These are phyloP conservation scores for Pythium brachiatum DNA, from an alignment of 352 stramenopile genomes.

Conservation along the genomic window DNA sequence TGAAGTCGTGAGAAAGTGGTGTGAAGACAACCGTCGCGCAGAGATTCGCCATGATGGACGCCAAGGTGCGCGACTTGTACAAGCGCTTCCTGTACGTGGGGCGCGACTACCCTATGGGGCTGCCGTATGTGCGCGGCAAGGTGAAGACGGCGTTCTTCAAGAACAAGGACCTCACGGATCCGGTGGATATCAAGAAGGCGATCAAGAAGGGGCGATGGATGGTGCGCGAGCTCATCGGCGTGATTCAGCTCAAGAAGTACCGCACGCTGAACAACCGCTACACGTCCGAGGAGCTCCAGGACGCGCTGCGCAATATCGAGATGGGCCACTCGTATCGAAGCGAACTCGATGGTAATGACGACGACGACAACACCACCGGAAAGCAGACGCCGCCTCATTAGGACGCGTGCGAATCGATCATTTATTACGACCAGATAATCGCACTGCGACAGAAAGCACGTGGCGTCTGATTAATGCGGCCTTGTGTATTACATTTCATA, in stretches of 20 bases:
- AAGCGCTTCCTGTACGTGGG: conserved; percentile 93
- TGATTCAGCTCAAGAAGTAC: conserved; percentile 98
- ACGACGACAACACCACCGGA: conserved; percentile 2
- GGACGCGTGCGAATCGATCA: conserved; percentile 3
- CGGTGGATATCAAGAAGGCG: conserved; percentile 88
- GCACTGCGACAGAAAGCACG: too few species aligned
- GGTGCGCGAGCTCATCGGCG: conserved; percentile 94
- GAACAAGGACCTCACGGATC: conserved; percentile 67
- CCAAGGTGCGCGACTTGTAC: conserved; percentile 95
- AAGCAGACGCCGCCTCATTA: neutral
- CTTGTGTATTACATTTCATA: too few species aligned
- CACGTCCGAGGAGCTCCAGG: conserved; percentile 70
- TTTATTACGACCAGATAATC: too few species aligned
- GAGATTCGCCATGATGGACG: conserved; percentile 67
- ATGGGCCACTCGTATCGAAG: conserved; percentile 23
- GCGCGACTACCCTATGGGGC: conserved; percentile 92
- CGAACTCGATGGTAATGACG: neutral
- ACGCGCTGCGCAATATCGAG: conserved; percentile 56
- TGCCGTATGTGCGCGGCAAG: conserved; percentile 89
- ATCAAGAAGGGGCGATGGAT: conserved; percentile 92
- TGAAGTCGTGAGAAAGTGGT: conserved; percentile 6
- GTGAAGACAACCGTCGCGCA: too few species aligned
- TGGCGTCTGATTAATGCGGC: too few species aligned
- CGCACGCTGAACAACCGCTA: conserved; percentile 93
- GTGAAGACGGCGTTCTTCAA: conserved; percentile 91